Evolutionary conservation across 2,329 filamentous ascomycete genomes (phyloP).

Genomic region (Dryadomyces quercus-mongolicae): DNA sequence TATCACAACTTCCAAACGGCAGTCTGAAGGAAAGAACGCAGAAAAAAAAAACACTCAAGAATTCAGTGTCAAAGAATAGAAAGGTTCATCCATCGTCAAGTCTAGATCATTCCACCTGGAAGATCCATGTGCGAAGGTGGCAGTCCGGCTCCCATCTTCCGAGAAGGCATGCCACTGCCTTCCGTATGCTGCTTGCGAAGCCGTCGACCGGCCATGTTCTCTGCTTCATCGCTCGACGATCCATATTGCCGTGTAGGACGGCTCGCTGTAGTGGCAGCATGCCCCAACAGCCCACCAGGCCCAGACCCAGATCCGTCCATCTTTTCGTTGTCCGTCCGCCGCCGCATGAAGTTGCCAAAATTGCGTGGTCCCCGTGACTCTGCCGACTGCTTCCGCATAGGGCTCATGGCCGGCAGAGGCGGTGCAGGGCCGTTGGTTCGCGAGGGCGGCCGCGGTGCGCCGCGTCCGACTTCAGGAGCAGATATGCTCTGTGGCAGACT

Average conservation of each 20-base stretch:
- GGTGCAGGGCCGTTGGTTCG: slow-evolving; percentile 29
- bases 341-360: slow-evolving; percentile 23
- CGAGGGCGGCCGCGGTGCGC: slow-evolving; percentile 22
- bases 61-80: not conserved
- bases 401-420: slow-evolving; percentile 47
- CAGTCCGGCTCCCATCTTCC: slow-evolving; percentile 8
- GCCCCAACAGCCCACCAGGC: slow-evolving; percentile 4
- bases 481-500: slow-evolving; percentile 21
- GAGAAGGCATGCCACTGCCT: slow-evolving; percentile 15
- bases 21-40: not conserved
- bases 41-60: not conserved
- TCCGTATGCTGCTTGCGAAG: slow-evolving; percentile 33
- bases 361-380: slow-evolving; percentile 23
- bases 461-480: slow-evolving; percentile 8
- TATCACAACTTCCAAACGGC: slow-evolving; percentile 15
- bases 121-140: slow-evolving; percentile 17
- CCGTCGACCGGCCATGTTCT: slow-evolving; percentile 22
- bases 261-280: slow-evolving; percentile 12
- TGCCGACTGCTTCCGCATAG: slow-evolving; percentile 31
- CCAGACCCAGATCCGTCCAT: slow-evolving; percentile 5
- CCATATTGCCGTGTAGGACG: slow-evolving; percentile 14
- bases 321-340: slow-evolving; percentile 9
- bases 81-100: not conserved
- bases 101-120: slow-evolving; percentile 23
- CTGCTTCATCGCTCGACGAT: slow-evolving; percentile 27